Evolutionary conservation across 371 early-diverging fungal species (phyloP).

Genomic region (Lichtheimia corymbifera): DNA sequence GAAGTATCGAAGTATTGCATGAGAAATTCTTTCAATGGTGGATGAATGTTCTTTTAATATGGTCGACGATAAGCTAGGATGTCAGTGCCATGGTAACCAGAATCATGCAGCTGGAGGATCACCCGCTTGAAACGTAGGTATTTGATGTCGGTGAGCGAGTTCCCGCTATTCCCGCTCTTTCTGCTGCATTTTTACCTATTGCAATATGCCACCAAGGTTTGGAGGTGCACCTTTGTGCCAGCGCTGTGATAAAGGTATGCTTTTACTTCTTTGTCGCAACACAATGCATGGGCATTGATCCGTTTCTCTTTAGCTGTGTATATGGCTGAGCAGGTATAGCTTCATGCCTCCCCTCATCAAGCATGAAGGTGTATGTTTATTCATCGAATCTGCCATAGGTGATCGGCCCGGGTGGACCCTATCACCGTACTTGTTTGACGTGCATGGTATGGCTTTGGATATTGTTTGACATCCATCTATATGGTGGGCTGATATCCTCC

Average conservation of each 20-base stretch:
- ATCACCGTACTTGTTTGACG: constrained; percentile 43
- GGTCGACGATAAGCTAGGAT: too few relatives aligned
- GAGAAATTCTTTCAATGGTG: too few relatives aligned
- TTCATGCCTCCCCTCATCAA: neutral
- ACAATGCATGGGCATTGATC: neutral
- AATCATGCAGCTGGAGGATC: too few relatives aligned
- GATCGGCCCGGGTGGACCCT: constrained; percentile 47
- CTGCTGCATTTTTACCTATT: too few relatives aligned
- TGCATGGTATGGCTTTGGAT: constrained; percentile 32
- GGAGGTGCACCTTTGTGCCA: constrained; percentile 52
- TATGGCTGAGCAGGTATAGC: constrained; percentile 51
- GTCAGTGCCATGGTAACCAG: too few relatives aligned
- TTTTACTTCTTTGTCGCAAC: constrained; percentile 1
- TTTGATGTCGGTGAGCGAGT: too few relatives aligned
- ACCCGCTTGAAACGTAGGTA: too few relatives aligned
- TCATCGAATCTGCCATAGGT: constrained; percentile 21
- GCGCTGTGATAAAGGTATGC: constrained; percentile 41
- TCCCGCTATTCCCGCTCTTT: too few relatives aligned
- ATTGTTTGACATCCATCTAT: neutral
- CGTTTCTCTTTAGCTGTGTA: constrained; percentile 36
- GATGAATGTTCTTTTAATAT: too few relatives aligned
- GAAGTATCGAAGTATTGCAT: too few relatives aligned
- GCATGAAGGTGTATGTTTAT: neutral
- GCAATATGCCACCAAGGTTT: constrained; percentile 11
- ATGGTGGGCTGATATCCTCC: neutral